Base-by-base conservation (phyloP, 2,329 filamentous ascomycete genomes). In the Thielaviopsis euricoi region DNA sequence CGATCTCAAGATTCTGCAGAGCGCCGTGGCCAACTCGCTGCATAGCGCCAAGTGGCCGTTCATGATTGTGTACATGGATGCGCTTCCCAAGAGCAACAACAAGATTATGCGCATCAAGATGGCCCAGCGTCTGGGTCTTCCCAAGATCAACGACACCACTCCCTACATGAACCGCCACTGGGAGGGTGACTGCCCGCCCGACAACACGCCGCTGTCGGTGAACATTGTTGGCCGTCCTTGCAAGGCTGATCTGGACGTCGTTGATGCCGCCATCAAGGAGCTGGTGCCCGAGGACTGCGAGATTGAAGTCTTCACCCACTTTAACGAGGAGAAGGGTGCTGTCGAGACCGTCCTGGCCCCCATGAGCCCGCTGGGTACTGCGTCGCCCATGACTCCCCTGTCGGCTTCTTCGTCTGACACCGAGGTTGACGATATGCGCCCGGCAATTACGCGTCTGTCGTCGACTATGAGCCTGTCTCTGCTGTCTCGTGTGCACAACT, bases 91-190 rank as follows among this genome's bases (percentile, higher is more conserved):
- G 59, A 74, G 71, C 40, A 80, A 80, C 66, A 78, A 78, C 68
- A 81, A 81, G 62, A 68, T 80, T n/a, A 66, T 80, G 22, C 73
- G 78, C 2, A 77, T 80, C 63, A 74, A 71, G 61, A 67, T 81
- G 4, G 73, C 70, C 0, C 70, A 79, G 57, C 70, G 78, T 2
- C 66, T 80, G 4, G 64, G 66, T 2, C 62, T 81, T 17, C 68
- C 71, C 0, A 67, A 71, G 1, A 61, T 79, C 10, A 72, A 71
- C 0, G 75, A 79, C 26, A 66, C 69, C 5, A 74, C 70, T 3
- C 67, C 70, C 1, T 70, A 74, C 55, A 65, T 72, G 0, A 65
- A 69, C 3, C 69, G 74, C n/a, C 76, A 80, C 61, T 77, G 70
- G 65, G 70, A 78, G 57, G 77, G 74, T 0, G 62, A 64, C 3